These are phyloP conservation scores for Trifolium subterraneum DNA, from an alignment of 306 rosid species.

Conservation along the genomic window DNA sequence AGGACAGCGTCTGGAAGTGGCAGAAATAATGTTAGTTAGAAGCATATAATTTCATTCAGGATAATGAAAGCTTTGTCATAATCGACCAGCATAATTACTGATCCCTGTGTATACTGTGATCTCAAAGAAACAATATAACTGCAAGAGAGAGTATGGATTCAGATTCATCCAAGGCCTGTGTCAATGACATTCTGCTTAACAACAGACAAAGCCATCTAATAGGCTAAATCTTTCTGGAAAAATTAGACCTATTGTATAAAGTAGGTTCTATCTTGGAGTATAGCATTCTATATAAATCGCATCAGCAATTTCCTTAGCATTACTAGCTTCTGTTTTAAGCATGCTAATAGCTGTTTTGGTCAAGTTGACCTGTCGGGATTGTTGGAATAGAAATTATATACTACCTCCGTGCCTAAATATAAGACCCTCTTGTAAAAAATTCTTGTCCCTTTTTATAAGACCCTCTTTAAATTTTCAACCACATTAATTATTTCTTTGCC, in stretches of 20 bases:
- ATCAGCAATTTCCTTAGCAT: background rate
- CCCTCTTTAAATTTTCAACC: too few relatives aligned
- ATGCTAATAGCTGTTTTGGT: slow-evolving; percentile 20
- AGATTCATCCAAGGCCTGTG: background rate
- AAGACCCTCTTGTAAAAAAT: too few relatives aligned
- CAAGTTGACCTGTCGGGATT: slow-evolving; percentile 6
- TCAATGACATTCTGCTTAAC: background rate
- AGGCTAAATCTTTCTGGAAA: slow-evolving; percentile 27
- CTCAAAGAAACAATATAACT: slow-evolving; percentile 34
- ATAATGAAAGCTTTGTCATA: slow-evolving; percentile 26
- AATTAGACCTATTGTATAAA: slow-evolving; percentile 16
- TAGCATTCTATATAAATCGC: slow-evolving; percentile 24
- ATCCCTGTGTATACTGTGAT: slow-evolving; percentile 4
- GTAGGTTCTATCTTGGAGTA: slow-evolving; percentile 22
- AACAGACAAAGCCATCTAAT: slow-evolving; percentile 23
- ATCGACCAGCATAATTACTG: slow-evolving; percentile 34
- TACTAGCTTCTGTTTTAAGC: slow-evolving; percentile 4
- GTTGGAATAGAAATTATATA: slow-evolving; percentile 17
- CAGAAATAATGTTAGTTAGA: slow-evolving; percentile 41
- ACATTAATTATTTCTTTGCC: too few relatives aligned
- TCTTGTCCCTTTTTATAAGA: too few relatives aligned
- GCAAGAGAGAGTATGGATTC: slow-evolving; percentile 19
- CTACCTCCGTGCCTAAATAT: too few relatives aligned
- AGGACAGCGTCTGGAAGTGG: slow-evolving; percentile 72
- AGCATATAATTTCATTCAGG: slow-evolving; percentile 22